phyloP scores from a whole-genome alignment of 352 stramenopile genomes.

The Phytopythium cucurbitacearum region DNA sequence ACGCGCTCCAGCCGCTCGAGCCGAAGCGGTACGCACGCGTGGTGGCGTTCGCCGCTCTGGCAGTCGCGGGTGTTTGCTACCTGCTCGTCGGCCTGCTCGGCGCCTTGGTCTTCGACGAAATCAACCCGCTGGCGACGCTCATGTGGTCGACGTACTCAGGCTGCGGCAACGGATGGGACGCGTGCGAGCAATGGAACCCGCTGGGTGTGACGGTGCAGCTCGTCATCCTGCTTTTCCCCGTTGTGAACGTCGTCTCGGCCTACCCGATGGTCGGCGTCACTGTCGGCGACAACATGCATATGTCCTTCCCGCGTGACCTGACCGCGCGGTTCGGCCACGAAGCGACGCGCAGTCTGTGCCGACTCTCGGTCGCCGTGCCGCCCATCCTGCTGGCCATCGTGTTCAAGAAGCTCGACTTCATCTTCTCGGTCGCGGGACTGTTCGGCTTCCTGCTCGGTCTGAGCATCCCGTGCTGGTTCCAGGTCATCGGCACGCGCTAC shows the following conservation, averaged over 20 bases:
- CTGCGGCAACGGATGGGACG: constrained; percentile 73
- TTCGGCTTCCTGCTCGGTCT: constrained; percentile 78
- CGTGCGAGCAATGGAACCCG: constrained; percentile 39
- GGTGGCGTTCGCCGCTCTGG: constrained; percentile 58
- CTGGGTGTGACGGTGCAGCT: constrained; percentile 65
- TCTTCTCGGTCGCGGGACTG: constrained; percentile 71
- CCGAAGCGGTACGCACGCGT: constrained; percentile 56
- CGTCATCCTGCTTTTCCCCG: constrained; percentile 76
- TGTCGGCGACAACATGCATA: constrained; percentile 82
- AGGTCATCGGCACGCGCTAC: constrained; percentile 78
- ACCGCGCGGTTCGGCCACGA: constrained; percentile 41
- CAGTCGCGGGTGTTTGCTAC: constrained; percentile 70
- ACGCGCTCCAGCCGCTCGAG: constrained; percentile 74
- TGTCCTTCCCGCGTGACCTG: constrained; percentile 70
- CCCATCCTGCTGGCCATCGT: constrained; percentile 70
- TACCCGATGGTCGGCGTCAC: constrained; percentile 85
- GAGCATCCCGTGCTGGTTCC: constrained; percentile 82
- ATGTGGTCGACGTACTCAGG: constrained; percentile 82
- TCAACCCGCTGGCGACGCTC: constrained; percentile 73
- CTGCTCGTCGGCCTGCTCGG: constrained; percentile 69
- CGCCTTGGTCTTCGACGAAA: constrained; percentile 66
- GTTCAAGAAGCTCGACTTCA: constrained; percentile 88
- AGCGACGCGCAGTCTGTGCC: constrained; percentile 48
- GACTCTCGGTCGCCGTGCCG: constrained; percentile 55
- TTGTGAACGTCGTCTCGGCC: constrained; percentile 81